Percentiles rank a stretch among this genome's conserved stretches.
These are phyloP conservation scores for Calycina herbarum DNA, from an alignment of 2,329 filamentous ascomycete species.

Conservation along the genomic window DNA sequence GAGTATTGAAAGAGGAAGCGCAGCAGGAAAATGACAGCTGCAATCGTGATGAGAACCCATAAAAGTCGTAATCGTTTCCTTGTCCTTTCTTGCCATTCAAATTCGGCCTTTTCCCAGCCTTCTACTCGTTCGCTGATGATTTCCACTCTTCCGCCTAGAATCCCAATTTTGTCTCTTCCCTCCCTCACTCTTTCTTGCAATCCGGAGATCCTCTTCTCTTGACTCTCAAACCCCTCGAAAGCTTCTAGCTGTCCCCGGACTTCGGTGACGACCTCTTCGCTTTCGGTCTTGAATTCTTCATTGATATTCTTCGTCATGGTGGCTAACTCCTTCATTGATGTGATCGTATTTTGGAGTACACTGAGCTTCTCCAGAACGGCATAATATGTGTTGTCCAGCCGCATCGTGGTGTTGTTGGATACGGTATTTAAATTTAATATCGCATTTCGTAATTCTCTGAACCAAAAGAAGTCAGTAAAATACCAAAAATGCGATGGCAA, in stretches of 20 bases:
- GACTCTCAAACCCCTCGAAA: conserved; percentile 63
- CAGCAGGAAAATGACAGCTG: conserved; percentile 47
- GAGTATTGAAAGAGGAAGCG: conserved; percentile 42
- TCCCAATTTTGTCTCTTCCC: conserved; percentile 59
- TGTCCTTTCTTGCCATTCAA: conserved; percentile 68
- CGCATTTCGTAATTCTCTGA: conserved; percentile 53
- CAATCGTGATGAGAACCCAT: conserved; percentile 58
- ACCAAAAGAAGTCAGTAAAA: background rate
- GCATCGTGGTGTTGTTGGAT: conserved; percentile 62
- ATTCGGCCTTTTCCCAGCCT: conserved; percentile 65
- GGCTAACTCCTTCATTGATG: conserved; percentile 66
- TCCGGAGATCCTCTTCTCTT: conserved; percentile 61
- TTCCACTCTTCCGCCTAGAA: conserved; percentile 63
- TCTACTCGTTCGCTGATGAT: conserved; percentile 64
- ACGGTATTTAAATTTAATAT: conserved; percentile 56
- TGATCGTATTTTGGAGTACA: conserved; percentile 62
- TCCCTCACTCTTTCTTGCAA: conserved; percentile 62
- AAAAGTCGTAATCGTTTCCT: conserved; percentile 60
- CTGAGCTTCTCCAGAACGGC: conserved; percentile 69
- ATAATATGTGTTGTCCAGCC: conserved; percentile 74
- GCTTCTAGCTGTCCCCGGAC: conserved; percentile 53
- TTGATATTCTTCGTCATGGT: conserved; percentile 58
- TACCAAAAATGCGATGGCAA: background rate
- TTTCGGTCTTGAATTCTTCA: conserved; percentile 59
- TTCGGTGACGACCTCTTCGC: conserved; percentile 59